phyloP scores from a whole-genome alignment of 768 basidiomycete species.

The Psilocybe sp. region DNA sequence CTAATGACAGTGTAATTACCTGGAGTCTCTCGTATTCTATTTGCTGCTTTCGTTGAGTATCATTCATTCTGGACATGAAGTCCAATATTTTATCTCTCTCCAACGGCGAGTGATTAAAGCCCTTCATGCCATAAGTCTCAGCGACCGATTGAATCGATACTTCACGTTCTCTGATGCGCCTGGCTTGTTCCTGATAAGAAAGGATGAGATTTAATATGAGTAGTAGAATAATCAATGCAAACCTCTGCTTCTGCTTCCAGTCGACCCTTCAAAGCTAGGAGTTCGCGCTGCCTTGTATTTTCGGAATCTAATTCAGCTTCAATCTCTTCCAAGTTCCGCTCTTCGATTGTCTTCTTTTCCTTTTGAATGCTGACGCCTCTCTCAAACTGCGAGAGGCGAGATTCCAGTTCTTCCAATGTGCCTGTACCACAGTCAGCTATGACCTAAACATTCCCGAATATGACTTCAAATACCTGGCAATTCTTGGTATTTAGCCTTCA shows the following conservation, averaged over 20 bases:
- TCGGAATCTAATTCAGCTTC: conserved; percentile 55
- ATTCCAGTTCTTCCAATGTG: conserved; percentile 67
- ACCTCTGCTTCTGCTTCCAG: conserved; percentile 76
- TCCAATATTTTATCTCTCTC: conserved; percentile 70
- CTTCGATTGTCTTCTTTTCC: conserved; percentile 43
- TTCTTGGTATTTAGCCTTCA: conserved; percentile 64
- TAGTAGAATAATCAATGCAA: not conserved
- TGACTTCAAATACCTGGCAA: conserved; percentile 52
- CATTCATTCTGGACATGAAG: conserved; percentile 65
- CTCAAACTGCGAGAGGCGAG: conserved; percentile 56
- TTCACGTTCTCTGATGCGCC: conserved; percentile 70
- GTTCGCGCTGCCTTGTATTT: conserved; percentile 51
- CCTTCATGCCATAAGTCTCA: conserved; percentile 67
- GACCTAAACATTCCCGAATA: not conserved
- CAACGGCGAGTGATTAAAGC: conserved; percentile 68
- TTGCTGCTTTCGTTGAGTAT: conserved; percentile 62
- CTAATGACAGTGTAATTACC: conserved; percentile 32
- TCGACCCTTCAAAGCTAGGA: conserved; percentile 62
- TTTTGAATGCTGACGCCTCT: conserved; percentile 51
- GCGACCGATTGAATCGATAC: conserved; percentile 68
- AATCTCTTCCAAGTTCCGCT: conserved; percentile 54
- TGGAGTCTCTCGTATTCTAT: conserved; percentile 65
- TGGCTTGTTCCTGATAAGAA: conserved; percentile 61
- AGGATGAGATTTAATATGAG: not conserved
- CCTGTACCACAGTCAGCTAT: conserved; percentile 38